These are phyloP conservation scores for Plantago ovata DNA, from an alignment of 257 asterid genomes.

Conservation along the genomic window DNA sequence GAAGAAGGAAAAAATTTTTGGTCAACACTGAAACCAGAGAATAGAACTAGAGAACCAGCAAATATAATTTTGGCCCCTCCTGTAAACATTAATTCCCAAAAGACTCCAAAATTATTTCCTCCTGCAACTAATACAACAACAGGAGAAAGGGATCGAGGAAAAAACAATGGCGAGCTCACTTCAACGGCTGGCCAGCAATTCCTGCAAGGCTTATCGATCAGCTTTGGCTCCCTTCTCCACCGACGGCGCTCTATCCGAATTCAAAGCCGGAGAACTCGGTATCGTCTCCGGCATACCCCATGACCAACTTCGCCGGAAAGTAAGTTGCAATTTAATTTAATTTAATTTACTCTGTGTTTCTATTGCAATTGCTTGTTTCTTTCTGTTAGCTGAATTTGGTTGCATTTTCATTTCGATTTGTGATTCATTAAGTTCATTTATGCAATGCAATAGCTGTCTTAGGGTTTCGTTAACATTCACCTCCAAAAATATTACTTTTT, in stretches of 20 bases:
- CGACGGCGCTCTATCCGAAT: conserved; percentile 65
- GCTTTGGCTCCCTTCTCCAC: conserved; percentile 48
- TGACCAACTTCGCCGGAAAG: conserved; percentile 80
- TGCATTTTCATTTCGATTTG: not conserved
- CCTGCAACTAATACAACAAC: too few species aligned
- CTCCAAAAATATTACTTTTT: not conserved
- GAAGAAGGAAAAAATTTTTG: too few species aligned
- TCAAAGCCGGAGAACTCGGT: conserved; percentile 83
- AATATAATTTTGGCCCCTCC: too few species aligned
- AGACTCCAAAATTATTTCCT: too few species aligned
- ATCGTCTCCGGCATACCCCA: conserved; percentile 83
- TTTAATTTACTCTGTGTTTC: not conserved
- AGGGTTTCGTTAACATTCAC: conserved; percentile 5
- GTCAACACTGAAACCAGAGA: too few species aligned
- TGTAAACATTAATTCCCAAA: too few species aligned
- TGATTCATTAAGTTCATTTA: too few species aligned
- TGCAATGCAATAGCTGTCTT: too few species aligned
- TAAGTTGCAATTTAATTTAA: conserved; percentile 8
- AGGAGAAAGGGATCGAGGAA: not conserved
- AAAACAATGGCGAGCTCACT: conserved; percentile 65
- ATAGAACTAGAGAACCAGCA: too few species aligned
- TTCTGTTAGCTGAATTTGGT: not conserved
- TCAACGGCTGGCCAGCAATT: conserved; percentile 47
- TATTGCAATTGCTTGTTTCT: not conserved
- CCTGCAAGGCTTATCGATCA: conserved; percentile 32